Conservation (phyloP, 306 rosid genomes). For the Glycyrrhiza uralensis region DNA sequence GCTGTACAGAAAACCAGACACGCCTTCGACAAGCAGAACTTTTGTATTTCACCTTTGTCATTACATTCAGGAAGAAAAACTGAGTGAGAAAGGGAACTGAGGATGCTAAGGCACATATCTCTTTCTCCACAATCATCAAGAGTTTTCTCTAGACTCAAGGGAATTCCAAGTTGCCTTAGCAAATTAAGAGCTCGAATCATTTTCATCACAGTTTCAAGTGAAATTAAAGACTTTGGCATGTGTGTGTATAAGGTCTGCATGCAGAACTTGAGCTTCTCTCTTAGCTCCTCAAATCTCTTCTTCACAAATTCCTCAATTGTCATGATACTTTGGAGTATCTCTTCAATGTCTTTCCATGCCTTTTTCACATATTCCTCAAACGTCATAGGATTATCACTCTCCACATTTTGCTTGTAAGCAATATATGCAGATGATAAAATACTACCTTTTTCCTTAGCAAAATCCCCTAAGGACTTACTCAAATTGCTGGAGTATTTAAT, state of each 20-base stretch:
- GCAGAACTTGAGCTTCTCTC: not conserved
- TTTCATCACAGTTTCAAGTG: not conserved
- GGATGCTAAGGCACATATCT: not conserved
- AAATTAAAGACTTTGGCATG: constrained; percentile 43
- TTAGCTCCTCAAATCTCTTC: not conserved
- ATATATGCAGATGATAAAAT: not conserved
- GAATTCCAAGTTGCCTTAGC: not conserved
- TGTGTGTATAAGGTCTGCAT: constrained; percentile 35
- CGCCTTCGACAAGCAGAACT: constrained; percentile 26
- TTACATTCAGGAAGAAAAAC: not conserved
- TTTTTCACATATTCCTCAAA: constrained; percentile 25
- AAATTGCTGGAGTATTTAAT: too few relatives aligned
- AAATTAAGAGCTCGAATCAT: constrained; percentile 10
- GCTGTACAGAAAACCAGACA: constrained; percentile 35
- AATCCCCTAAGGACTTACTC: not conserved
- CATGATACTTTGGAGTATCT: not conserved
- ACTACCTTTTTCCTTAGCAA: not conserved
- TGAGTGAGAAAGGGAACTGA: not conserved
- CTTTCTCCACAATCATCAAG: not conserved
- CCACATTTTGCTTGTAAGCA: not conserved
- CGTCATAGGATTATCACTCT: not conserved
- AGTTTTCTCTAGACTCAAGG: not conserved
- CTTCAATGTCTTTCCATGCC: not conserved
- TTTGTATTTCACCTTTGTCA: not conserved
- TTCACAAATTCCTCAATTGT: constrained; percentile 27